Conservation (phyloP, 2,329 filamentous ascomycete species). For the Rhynchosporium agropyri region DNA sequence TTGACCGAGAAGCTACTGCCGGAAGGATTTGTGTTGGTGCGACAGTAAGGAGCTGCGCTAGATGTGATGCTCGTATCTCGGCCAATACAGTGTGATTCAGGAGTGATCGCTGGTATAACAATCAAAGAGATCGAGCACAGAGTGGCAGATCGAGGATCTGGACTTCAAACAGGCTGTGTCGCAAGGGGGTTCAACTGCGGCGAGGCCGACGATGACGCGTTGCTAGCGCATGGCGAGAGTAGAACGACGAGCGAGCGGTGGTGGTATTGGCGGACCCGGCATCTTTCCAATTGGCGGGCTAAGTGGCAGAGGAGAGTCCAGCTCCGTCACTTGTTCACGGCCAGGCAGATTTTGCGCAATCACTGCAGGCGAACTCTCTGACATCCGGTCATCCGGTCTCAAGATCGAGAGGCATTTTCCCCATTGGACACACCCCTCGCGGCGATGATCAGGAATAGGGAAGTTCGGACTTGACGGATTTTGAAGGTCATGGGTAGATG, state of each 20-base stretch:
- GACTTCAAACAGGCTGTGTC: neutral
- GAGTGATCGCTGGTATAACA: slow-evolving; percentile 8
- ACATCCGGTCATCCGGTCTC: slow-evolving; percentile 23
- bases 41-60: slow-evolving; percentile 13
- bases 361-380: slow-evolving; percentile 19
- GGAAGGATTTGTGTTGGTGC: slow-evolving; percentile 7
- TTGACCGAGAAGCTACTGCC: slow-evolving; percentile 2
- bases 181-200: slow-evolving; percentile 15
- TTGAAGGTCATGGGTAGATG: slow-evolving; percentile 11
- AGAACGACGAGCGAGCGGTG: slow-evolving; percentile 13
- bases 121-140: slow-evolving; percentile 4
- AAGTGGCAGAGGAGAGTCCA: slow-evolving; percentile 17
- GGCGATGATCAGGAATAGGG: slow-evolving; percentile 15
- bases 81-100: slow-evolving; percentile 11
- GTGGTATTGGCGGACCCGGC: slow-evolving; percentile 11
- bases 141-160: slow-evolving; percentile 7
- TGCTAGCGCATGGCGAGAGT: slow-evolving; percentile 20
- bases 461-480: slow-evolving; percentile 5
- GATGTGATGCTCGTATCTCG: slow-evolving; percentile 16
- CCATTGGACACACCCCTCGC: slow-evolving; percentile 15
- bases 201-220: slow-evolving; percentile 23
- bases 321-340: slow-evolving; percentile 15
- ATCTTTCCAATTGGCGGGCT: slow-evolving; percentile 5
- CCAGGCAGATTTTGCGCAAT: slow-evolving; percentile 8
- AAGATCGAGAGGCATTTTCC: slow-evolving; percentile 19